Evolutionary conservation across 2,329 filamentous ascomycete species (phyloP).

Genomic region (Microcyclospora tardicrescens): DNA sequence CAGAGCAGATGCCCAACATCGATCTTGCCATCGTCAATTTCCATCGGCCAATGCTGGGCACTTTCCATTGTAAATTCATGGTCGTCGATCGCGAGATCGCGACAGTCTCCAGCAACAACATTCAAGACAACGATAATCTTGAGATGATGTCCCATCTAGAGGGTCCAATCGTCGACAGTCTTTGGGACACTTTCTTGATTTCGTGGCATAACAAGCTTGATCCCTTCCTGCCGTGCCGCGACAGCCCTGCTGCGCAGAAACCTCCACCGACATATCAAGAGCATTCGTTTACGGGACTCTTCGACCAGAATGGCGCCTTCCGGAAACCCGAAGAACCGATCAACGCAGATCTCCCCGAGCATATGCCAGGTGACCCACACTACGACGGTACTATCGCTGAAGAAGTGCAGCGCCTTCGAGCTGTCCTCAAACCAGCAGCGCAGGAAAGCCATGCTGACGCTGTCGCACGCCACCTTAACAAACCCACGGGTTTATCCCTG

Average conservation of each 20-base stretch:
- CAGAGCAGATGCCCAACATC: slow-evolving; percentile 55
- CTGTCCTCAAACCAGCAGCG: slow-evolving; percentile 36
- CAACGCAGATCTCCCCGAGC: slow-evolving; percentile 35
- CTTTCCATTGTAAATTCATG: slow-evolving; percentile 68
- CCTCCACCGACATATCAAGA: slow-evolving; percentile 22
- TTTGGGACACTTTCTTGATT: slow-evolving; percentile 62
- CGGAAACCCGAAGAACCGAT: slow-evolving; percentile 13
- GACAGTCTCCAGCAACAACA: slow-evolving; percentile 65
- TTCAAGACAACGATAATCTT: slow-evolving; percentile 58
- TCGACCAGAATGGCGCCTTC: slow-evolving; percentile 18
- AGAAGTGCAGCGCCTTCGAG: slow-evolving; percentile 51
- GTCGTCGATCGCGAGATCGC: slow-evolving; percentile 60
- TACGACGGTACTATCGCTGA: slow-evolving; percentile 49
- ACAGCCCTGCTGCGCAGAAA: slow-evolving; percentile 35
- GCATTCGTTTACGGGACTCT: slow-evolving; percentile 18
- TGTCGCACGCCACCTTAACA: slow-evolving; percentile 50
- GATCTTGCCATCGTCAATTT: slow-evolving; percentile 62
- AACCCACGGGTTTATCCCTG: slow-evolving; percentile 14
- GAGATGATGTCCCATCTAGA: slow-evolving; percentile 67
- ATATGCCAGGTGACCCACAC: slow-evolving; percentile 46
- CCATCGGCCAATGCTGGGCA: slow-evolving; percentile 57
- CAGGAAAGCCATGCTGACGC: slow-evolving; percentile 44
- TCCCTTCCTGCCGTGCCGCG: slow-evolving; percentile 45
- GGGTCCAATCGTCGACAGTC: slow-evolving; percentile 60
- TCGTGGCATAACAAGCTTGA: slow-evolving; percentile 55